phyloP scores from a whole-genome alignment of 2,329 filamentous ascomycete genomes.

The Colletotrichum viniferum region DNA sequence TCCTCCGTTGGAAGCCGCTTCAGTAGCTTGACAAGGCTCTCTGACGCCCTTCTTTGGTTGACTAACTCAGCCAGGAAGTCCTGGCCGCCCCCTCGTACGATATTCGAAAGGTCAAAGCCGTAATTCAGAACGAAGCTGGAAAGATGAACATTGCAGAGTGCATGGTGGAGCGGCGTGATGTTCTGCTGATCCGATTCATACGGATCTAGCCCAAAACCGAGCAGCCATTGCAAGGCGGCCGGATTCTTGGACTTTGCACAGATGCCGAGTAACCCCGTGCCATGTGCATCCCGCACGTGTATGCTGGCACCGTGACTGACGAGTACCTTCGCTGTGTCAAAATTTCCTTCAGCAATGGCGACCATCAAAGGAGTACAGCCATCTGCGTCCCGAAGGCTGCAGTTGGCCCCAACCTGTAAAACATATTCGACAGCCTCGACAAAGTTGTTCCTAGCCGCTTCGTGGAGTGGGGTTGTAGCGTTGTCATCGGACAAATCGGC shows the following conservation, averaged over 20 bases:
- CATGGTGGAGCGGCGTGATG: slow-evolving; percentile 1
- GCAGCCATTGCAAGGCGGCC: slow-evolving; percentile 15
- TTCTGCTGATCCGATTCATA: slow-evolving; percentile 9
- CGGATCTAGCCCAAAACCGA: slow-evolving; percentile 11
- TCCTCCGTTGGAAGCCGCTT: background rate
- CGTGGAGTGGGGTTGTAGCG: background rate
- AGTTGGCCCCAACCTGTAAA: background rate
- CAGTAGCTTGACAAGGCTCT: background rate
- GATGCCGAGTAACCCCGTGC: slow-evolving; percentile 2
- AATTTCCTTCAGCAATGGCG: slow-evolving; percentile 11
- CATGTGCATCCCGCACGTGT: background rate
- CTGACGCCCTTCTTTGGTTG: background rate
- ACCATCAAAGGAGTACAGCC: background rate
- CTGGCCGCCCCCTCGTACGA: background rate
- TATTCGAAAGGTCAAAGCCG: slow-evolving; percentile 11
- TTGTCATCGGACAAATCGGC: background rate
- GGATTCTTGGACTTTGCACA: slow-evolving; percentile 5
- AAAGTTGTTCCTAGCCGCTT: background rate
- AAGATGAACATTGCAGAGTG: background rate
- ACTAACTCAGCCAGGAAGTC: background rate
- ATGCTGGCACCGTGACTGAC: slow-evolving; percentile 29
- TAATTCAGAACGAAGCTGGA: background rate
- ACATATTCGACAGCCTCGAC: background rate
- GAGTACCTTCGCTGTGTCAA: slow-evolving; percentile 32
- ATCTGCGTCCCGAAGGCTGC: background rate